Percentiles rank a stretch among this genome's conserved stretches.
Evolutionary conservation across 1,284 basidiomycete species (phyloP).

Genomic region (Fomitopsis pinicola): DNA sequence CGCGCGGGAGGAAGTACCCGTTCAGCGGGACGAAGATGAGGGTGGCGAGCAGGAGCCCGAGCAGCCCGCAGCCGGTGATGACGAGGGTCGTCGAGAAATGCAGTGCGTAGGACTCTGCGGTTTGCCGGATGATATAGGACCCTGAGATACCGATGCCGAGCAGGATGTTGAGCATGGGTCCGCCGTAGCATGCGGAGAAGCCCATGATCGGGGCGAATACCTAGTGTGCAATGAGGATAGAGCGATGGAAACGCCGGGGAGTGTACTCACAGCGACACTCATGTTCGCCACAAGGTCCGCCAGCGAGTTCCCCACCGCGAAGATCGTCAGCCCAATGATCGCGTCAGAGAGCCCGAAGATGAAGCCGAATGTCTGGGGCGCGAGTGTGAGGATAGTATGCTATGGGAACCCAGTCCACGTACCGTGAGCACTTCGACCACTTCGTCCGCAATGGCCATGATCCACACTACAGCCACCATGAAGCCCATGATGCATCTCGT

Average conservation of each 20-base stretch:
- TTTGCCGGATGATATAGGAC: constrained; percentile 63
- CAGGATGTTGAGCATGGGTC: constrained; percentile 96
- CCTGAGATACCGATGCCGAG: constrained; percentile 85
- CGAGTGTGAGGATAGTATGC: background rate
- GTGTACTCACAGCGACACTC: constrained; percentile 71
- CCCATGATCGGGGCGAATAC: constrained; percentile 86
- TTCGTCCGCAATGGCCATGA: constrained; percentile 93
- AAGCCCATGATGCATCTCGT: constrained; percentile 89
- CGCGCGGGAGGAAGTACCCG: constrained; percentile 72
- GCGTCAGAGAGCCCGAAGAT: constrained; percentile 96
- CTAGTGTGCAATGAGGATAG: constrained; percentile 26
- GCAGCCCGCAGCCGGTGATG: constrained; percentile 77
- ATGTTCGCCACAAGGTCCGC: constrained; percentile 97
- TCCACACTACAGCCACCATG: constrained; percentile 87
- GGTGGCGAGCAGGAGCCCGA: constrained; percentile 73
- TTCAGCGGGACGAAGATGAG: constrained; percentile 84
- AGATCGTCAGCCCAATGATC: constrained; percentile 94
- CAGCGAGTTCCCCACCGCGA: constrained; percentile 93
- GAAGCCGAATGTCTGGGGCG: constrained; percentile 77
- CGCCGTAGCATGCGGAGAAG: constrained; percentile 91
- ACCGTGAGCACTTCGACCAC: constrained; percentile 87
- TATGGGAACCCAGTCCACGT: constrained; percentile 10
- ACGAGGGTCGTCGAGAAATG: constrained; percentile 82
- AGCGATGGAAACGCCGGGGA: background rate
- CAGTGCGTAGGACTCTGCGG: constrained; percentile 59